Evolutionary conservation across 164 flowering plant genomes (phyloP).

Genomic region (Dillenia suffruticosa): DNA sequence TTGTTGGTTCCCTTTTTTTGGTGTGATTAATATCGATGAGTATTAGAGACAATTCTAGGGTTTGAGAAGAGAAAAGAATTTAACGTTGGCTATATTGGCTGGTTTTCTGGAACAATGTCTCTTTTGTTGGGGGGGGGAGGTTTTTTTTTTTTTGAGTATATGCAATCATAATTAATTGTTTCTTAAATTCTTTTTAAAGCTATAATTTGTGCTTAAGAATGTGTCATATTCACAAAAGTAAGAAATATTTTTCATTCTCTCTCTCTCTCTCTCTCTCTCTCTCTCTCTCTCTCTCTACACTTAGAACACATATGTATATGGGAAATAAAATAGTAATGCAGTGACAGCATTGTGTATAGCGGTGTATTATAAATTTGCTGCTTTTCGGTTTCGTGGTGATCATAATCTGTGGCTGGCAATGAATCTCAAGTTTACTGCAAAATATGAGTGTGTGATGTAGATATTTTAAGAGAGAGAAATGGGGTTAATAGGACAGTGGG

Average conservation of each 20-base stretch:
- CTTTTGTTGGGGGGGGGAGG: background rate
- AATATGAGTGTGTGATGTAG: background rate
- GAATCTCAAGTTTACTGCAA: slow-evolving; percentile 18
- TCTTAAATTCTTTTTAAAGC: too few relatives aligned
- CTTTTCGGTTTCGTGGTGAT: slow-evolving; percentile 1
- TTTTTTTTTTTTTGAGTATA: too few relatives aligned
- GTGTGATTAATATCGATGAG: slow-evolving; percentile 23
- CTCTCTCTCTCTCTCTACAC: slow-evolving; percentile 13
- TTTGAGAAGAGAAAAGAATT: slow-evolving; percentile 22
- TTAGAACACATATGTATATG: too few relatives aligned
- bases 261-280: slow-evolving; percentile 3
- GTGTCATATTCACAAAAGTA: too few relatives aligned
- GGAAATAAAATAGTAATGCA: too few relatives aligned
- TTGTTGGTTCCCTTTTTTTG: slow-evolving; percentile 2
- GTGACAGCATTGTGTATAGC: background rate
- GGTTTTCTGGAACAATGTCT: slow-evolving; percentile 14
- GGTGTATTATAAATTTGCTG: slow-evolving; percentile 6
- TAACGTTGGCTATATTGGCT: slow-evolving; percentile 25
- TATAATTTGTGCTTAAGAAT: too few relatives aligned
- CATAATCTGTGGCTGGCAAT: slow-evolving; percentile 12
- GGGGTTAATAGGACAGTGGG: slow-evolving; percentile 10
- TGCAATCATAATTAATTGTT: too few relatives aligned
- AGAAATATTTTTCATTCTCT: too few relatives aligned
- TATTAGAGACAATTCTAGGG: slow-evolving; percentile 25
- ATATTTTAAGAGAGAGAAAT: slow-evolving; percentile 6